Percentiles rank a stretch among this genome's conserved stretches.
Conservation (phyloP, 164 flowering plant species). For the Annona squamosa region DNA sequence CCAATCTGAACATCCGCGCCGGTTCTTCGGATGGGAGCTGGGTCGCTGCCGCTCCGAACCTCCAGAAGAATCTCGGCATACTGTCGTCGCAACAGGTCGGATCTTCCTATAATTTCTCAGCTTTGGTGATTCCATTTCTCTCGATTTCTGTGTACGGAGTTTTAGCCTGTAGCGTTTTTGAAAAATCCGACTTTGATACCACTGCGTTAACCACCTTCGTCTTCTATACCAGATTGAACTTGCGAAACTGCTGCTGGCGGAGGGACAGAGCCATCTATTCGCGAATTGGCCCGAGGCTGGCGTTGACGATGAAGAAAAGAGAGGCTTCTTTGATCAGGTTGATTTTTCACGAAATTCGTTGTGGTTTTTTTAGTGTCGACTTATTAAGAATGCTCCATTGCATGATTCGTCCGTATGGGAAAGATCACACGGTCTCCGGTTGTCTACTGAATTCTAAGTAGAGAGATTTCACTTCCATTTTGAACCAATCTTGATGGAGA, state of each 20-base stretch:
- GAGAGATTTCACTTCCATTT: neutral
- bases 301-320: constrained; percentile 61
- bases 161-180: neutral
- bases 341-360: neutral
- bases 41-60: constrained; percentile 40
- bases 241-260: constrained; percentile 63
- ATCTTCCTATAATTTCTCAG: neutral
- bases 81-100: constrained; percentile 58
- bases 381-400: neutral
- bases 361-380: neutral
- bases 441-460: neutral
- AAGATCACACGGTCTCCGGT: neutral
- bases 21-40: constrained; percentile 28
- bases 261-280: constrained; percentile 77
- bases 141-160: neutral
- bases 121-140: neutral
- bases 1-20: constrained; percentile 28
- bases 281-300: constrained; percentile 77
- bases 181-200: neutral
- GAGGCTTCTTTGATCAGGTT: constrained; percentile 74
- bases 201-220: neutral
- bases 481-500: neutral
- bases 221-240: constrained; percentile 42
- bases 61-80: constrained; percentile 52
- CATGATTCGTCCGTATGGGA: neutral